Evolutionary conservation across 148 eudicot genomes (phyloP).

Genomic region (Pouteria glomerata): DNA sequence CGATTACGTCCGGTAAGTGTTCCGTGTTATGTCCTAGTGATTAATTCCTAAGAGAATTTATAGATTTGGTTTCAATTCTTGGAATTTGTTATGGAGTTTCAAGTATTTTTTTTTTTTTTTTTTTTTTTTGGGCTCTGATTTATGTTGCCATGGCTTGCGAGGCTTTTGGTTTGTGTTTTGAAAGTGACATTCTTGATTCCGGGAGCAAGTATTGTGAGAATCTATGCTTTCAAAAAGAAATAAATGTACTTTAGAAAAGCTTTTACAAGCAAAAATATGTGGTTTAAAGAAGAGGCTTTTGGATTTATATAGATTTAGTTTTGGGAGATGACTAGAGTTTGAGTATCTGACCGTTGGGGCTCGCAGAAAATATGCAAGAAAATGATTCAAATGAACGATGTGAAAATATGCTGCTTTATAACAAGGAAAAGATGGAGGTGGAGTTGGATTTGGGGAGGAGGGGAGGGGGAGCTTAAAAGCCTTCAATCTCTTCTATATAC

Average conservation of each 20-base stretch:
- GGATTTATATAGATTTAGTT: not conserved
- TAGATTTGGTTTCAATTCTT: not conserved
- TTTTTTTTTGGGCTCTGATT: not conserved
- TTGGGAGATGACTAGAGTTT: not conserved
- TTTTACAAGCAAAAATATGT: not conserved
- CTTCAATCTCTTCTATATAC: not conserved
- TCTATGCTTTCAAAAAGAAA: conserved; percentile 5
- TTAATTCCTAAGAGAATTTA: not conserved
- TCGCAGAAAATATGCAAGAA: not conserved
- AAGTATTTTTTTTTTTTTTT: not conserved
- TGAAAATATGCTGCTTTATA: conserved; percentile 9
- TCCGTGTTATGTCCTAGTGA: not conserved
- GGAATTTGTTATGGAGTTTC: not conserved
- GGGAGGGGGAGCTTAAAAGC: not conserved
- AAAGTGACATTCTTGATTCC: conserved; percentile 1
- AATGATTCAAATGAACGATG: not conserved
- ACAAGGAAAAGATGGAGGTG: not conserved
- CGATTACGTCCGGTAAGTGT: conserved; percentile 1
- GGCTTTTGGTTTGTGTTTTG: too few relatives aligned
- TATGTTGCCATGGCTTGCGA: not conserved
- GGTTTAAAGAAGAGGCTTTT: conserved; percentile 5
- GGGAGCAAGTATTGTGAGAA: not conserved
- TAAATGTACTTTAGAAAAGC: not conserved
- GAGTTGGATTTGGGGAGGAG: too few relatives aligned
- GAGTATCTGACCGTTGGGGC: not conserved